Base-by-base conservation (phyloP, 139 green algal genomes). In the Micromonas commoda region DNA sequence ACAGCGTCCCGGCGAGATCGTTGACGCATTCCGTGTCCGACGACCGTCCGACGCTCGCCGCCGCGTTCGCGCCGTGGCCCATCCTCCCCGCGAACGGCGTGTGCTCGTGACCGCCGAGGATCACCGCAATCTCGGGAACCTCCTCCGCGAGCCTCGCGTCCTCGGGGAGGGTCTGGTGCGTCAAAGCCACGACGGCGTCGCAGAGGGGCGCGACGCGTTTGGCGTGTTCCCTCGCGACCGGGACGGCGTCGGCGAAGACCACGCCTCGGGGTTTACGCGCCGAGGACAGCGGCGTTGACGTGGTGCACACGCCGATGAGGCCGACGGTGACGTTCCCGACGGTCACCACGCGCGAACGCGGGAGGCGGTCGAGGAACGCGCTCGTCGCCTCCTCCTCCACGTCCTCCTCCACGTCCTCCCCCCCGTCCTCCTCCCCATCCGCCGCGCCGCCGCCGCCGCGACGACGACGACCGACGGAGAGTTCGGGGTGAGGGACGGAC, bases 71-170 rank as follows among this genome's bases (percentile, higher is more conserved):
- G 45, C 45, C 45, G 45, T 57, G 45, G 9, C 45, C 45, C 45
- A 57, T 61, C 29, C 24, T 13, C 1, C 68, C 68, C 20, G 29
- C 23, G 33, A 63, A 75, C 35, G 68, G 68, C 21, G 60, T 34
- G 38, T 77, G 71, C 31, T 77, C 71, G 31, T 77, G 71, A 24
- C 71, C 71, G 31, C 71, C 71, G 16, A 77, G 33, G 26, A 77
- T 77, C 19, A 77, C 23, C 21, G 21, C 52, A 2, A 77, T n/a
- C 31, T 70, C 63, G 21, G 29, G 51, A 51, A 66, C 71, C 34
- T 77, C 31, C 28, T 61, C 28, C 9, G 53, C 53, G 28, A 69
- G 33, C 23, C 20, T 9, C 9, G 37, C 53, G 71, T 77, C 71
- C 26, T 77, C 71, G 71, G 33, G 61, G 51, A 77, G 24, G 2